Evolutionary conservation across 2,329 filamentous ascomycete species (phyloP), one percentile per base, ranked within the genome.

Genomic region (Botryosphaeria dothidea): DNA sequence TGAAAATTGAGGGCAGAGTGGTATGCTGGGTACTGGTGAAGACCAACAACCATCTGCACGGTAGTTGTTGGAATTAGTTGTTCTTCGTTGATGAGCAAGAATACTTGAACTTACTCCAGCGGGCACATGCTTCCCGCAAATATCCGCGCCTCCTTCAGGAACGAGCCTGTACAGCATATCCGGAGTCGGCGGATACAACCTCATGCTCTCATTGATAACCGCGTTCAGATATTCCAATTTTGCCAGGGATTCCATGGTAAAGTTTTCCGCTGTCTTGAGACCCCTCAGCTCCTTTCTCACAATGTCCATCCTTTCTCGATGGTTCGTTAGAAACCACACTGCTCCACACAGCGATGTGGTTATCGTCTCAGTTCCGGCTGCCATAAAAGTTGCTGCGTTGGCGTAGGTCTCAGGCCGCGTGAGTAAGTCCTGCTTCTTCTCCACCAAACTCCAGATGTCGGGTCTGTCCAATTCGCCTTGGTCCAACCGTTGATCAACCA

Each of bases 121-220:
- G n/a, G 31, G 21, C 19, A 48, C 31, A 1, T 41, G 67, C 67
- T 65, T 65, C 70, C 71, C 29, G 67, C 68, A 61, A 27, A 74
- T 36, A 9, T 25, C 54, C 17, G 74, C 74, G 3, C 68, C 78
- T 4, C 73, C 76, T 3, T 66, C 46, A 6, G 76, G 74, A 0
- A 69, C 69, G 0, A 43, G 9, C 7, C 79, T 72, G 4, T 74
- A 70, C 11, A 77, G 65, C 2, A 76, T 74, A 9, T 69, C 67
- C 1, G 79, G 72, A 1, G 81, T 73, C 0, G 81, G 80, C 2
- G 81, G 81, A 68, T 79, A 80, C 9, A 80, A 72, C 3, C 82
- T 70, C 5, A 83, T 68, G 0, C 73, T 76, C 66, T 82, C 80
- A 19, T 79, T 76, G 9, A 82, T 69, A 31, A 75, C 77, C 0